A percentile compares a stretch with the other conserved stretches of the same genome.
phyloP scores from a whole-genome alignment of 352 stramenopile genomes.

The Aphanomyces invadans region DNA sequence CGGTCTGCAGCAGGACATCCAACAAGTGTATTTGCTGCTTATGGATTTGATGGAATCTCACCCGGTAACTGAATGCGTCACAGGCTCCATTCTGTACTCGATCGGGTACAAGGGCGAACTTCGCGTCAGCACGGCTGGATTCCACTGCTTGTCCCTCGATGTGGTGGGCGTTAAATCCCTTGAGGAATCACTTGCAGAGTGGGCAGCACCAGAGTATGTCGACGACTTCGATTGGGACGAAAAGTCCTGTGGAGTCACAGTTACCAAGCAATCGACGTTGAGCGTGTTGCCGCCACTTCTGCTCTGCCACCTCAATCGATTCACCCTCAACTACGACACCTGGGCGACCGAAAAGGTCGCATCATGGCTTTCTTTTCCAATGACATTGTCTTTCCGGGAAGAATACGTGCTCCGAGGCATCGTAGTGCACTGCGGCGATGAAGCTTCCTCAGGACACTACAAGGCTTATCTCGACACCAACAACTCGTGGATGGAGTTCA shows the following conservation, averaged over 20 bases:
- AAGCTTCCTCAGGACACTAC: slow-evolving; percentile 6
- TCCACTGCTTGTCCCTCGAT: slow-evolving; percentile 12
- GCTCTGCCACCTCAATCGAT: slow-evolving; percentile 2
- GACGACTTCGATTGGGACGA: slow-evolving; percentile 3
- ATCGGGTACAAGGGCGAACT: neutral
- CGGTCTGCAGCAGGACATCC: slow-evolving; percentile 3
- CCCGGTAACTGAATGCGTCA: neutral
- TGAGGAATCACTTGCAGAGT: slow-evolving; percentile 5
- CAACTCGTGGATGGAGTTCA: neutral
- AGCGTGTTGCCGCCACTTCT: neutral
- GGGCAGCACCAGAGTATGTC: neutral
- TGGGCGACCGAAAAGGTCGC: slow-evolving; percentile 5
- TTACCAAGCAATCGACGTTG: neutral
- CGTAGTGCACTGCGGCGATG: slow-evolving; percentile 4
- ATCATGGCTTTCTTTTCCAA: neutral
- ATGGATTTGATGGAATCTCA: neutral
- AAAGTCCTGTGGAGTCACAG: neutral
- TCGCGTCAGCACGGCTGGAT: neutral
- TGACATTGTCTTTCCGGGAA: neutral
- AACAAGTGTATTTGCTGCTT: neutral
- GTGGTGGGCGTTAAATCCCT: neutral
- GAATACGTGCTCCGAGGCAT: neutral
- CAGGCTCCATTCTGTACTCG: neutral
- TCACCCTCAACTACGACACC: neutral
- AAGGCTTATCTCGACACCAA: neutral